Evolutionary conservation across 345 rosid genomes (phyloP).

Genomic region (Eucalyptus viminalis): DNA sequence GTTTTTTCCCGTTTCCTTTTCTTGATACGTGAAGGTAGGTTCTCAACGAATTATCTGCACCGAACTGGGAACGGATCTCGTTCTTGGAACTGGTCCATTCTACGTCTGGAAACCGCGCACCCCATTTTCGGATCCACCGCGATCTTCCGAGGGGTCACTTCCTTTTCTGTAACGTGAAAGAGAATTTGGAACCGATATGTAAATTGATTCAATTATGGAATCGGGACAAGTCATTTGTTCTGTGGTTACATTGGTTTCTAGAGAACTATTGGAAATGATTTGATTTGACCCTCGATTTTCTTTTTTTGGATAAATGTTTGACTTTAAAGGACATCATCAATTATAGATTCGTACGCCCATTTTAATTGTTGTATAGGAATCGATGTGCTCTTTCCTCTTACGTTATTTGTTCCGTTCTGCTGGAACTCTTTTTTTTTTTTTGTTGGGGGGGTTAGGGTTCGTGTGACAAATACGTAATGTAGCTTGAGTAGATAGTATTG

Average conservation of each 20-base stretch:
- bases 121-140: background rate
- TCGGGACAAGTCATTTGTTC: background rate
- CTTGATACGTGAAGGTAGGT: background rate
- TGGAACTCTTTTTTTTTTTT: background rate
- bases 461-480: background rate
- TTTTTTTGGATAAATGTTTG: background rate
- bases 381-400: background rate
- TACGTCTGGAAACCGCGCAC: background rate
- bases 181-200: background rate
- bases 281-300: background rate
- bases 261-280: background rate
- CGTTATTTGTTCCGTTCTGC: background rate
- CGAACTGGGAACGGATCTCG: background rate
- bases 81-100: background rate
- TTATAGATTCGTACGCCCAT: background rate
- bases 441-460: no score
- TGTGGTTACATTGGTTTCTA: background rate
- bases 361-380: background rate
- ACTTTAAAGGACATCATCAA: background rate
- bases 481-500: background rate
- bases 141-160: background rate
- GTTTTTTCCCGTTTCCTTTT: background rate
- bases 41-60: background rate
- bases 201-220: background rate
- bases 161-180: background rate